Percentiles rank a stretch among this genome's conserved stretches.
phyloP scores from a whole-genome alignment of 176 grass and related monocot genomes.

The Miscanthus lutarioriparius region DNA sequence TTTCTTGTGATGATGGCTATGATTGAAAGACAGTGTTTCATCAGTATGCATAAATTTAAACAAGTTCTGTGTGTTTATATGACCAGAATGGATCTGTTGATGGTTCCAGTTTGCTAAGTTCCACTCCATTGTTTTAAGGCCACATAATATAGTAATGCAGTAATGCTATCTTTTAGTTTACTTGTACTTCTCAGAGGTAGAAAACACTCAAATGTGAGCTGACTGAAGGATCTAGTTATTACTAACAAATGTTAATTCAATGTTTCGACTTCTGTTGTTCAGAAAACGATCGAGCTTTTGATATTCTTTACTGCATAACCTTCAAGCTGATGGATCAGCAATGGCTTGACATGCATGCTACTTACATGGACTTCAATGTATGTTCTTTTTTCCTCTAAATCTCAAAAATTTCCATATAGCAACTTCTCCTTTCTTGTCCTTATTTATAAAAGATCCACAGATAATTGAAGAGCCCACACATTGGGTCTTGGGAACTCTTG shows the following conservation, averaged over 20 bases:
- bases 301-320: conserved; percentile 93
- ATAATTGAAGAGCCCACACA: conserved; percentile 13
- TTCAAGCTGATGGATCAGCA: conserved; percentile 99
- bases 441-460: conserved; percentile 1
- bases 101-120: conserved; percentile 18
- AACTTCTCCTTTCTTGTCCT: not conserved
- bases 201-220: not conserved
- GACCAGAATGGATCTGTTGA: not conserved
- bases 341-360: conserved; percentile 96
- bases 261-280: conserved; percentile 19
- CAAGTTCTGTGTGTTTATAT: not conserved
- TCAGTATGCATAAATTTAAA: conserved; percentile 4
- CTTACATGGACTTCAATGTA: conserved; percentile 99
- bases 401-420: not conserved
- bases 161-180: conserved; percentile 17
- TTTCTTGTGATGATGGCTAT: conserved; percentile 12
- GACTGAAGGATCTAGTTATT: conserved; percentile 5
- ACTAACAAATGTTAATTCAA: conserved; percentile 24
- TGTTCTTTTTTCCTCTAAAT: not conserved
- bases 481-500: conserved; percentile 3
- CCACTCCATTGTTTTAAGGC: not conserved
- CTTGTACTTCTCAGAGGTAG: conserved; percentile 7
- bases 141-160: conserved; percentile 2
- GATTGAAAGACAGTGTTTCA: not conserved
- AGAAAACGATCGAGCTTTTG: conserved; percentile 92